Conservation (phyloP, 2,329 filamentous ascomycete genomes). For the Exophiala alcalophila region DNA sequence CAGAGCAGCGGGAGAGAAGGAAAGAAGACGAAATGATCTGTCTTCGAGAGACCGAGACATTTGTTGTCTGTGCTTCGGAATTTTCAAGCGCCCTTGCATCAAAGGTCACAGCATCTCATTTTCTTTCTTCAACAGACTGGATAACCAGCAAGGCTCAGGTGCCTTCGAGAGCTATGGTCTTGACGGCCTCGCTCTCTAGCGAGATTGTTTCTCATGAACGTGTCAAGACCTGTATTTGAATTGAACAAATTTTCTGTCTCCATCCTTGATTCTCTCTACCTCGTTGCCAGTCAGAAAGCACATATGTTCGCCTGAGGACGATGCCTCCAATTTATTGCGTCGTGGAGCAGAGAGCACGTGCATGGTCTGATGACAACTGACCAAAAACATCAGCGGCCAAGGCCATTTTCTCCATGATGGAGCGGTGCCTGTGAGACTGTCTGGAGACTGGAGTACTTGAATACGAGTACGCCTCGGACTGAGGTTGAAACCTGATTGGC, state of each 20-base stretch:
- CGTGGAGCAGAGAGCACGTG: slow-evolving; percentile 21
- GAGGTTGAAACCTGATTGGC: too few species aligned
- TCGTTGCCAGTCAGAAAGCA: neutral
- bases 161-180: neutral
- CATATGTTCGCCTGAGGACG: neutral
- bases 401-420: too few species aligned
- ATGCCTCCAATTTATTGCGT: neutral
- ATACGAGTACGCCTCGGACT: too few species aligned
- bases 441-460: too few species aligned
- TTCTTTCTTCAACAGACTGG: neutral
- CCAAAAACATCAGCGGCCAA: too few species aligned
- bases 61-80: neutral
- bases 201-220: too few species aligned
- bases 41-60: neutral
- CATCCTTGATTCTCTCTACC: too few species aligned
- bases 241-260: too few species aligned
- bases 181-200: neutral
- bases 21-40: slow-evolving; percentile 35
- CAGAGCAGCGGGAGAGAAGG: slow-evolving; percentile 30
- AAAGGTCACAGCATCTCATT: neutral
- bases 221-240: too few species aligned
- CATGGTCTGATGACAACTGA: slow-evolving; percentile 30
- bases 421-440: too few species aligned
- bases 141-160: neutral
- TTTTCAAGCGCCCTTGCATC: neutral